Conservation (phyloP, 2,329 filamentous ascomycete genomes). For the Chaetomium sp. region DNA sequence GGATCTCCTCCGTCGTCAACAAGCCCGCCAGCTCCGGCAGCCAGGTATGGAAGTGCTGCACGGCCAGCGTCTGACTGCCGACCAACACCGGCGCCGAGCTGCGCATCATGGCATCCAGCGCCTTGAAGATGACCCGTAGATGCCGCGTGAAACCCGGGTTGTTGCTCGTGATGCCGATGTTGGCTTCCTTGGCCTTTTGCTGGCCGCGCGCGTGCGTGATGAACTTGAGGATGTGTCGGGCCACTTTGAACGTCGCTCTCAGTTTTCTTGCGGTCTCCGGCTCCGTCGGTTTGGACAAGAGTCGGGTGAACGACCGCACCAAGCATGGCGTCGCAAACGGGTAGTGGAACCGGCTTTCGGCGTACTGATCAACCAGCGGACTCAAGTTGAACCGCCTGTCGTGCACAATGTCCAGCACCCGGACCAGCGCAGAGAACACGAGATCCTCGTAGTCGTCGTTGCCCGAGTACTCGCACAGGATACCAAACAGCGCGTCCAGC, state of each 20-base stretch:
- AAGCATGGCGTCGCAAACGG: conserved; percentile 86
- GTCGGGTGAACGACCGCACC: conserved; percentile 75
- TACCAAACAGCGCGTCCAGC: conserved; percentile 83
- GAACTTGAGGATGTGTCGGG: conserved; percentile 87
- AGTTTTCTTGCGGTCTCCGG: conserved; percentile 76
- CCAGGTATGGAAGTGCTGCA: conserved; percentile 97
- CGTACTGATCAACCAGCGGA: conserved; percentile 86
- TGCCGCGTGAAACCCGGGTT: conserved; percentile 73
- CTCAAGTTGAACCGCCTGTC: conserved; percentile 89
- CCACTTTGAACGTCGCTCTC: conserved; percentile 89
- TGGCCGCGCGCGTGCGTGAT: conserved; percentile 83
- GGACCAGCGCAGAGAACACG: conserved; percentile 83
- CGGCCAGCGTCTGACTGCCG: conserved; percentile 87
- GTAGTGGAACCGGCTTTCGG: conserved; percentile 82
- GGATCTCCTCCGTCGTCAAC: conserved; percentile 73
- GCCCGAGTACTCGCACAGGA: conserved; percentile 83
- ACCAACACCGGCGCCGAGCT: conserved; percentile 79
- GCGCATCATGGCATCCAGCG: conserved; percentile 82
- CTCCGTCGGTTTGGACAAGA: conserved; percentile 77
- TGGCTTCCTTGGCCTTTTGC: conserved; percentile 81
- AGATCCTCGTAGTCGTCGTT: conserved; percentile 89
- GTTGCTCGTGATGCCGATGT: conserved; percentile 73
- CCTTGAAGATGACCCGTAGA: conserved; percentile 80
- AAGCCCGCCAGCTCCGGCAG: conserved; percentile 79
- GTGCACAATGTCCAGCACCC: conserved; percentile 86